Evolutionary conservation across 495 filamentous ascomycete genomes (phyloP), one percentile per base, ranked within the genome.

Genomic region (Annulohypoxylon stygium): DNA sequence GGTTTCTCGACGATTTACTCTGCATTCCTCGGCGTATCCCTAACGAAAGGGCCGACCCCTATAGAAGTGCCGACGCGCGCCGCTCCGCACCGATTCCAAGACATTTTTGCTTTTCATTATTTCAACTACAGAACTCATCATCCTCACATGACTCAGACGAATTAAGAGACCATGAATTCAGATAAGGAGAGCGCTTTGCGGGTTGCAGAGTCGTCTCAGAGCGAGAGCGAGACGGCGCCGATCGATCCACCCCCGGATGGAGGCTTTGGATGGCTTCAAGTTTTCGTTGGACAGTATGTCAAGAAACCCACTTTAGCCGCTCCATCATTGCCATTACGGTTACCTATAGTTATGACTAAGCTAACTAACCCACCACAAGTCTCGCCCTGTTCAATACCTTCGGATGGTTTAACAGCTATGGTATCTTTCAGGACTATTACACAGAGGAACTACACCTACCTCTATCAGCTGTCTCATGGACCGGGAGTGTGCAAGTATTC

Each of bases 401-500:
- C 36, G 72, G 72, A 4, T 75, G 72, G 72, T 75, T 75, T 51
- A 75, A 75, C 33, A 75, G 72, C 30, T 75, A 70, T 57, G 72
- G 72, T 25, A 70, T 75, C 51, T 75, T 75, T 18, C 72, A 75
- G 34, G 72, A 75, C 37, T 75, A 75, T 45, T 75, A 75, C n/a
- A 75, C 72, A 25, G 23, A 57, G 20, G 72, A 75, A 48, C 34
- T 75, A n/a, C 26, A 62, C 0, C 50, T 75, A 16, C 61, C 63
- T 16, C 62, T 75, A 34, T 75, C 90, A 0, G 86, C 88, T 43
- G 89, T 95, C 53, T 91, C 90, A 1, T 94, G 91, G 91, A 89
- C 93, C 30, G 90, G 91, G 4, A 90, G 88, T 33, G 83, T 93
- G 18, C 91, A 93, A 75, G 86, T 92, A 43, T 93, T 92, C 77